Conservation (phyloP, 345 rosid genomes). For the Gossypium raimondii region DNA sequence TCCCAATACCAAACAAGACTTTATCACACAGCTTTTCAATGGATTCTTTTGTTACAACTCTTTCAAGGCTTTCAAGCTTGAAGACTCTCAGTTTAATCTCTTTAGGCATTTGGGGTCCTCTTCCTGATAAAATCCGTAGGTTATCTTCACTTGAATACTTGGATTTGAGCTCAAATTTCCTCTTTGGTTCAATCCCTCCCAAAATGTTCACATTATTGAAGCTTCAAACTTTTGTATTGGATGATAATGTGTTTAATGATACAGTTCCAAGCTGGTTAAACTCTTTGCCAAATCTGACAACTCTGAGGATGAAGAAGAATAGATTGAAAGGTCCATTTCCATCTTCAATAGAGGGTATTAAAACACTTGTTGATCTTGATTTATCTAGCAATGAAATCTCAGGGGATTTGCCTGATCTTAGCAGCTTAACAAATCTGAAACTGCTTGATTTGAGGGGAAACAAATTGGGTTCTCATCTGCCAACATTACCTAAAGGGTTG, state of each 20-base stretch:
- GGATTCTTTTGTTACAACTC: conserved; percentile 79
- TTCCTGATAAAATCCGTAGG: conserved; percentile 83
- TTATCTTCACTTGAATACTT: conserved; percentile 61
- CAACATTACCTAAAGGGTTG: conserved; percentile 56
- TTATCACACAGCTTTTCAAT: conserved; percentile 64
- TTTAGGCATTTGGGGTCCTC: conserved; percentile 84
- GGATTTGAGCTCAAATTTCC: conserved; percentile 86
- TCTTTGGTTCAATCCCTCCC: conserved; percentile 68
- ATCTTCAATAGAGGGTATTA: conserved; percentile 50
- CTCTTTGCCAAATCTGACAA: conserved; percentile 57
- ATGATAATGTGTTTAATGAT: conserved; percentile 67
- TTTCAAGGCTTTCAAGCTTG: conserved; percentile 75
- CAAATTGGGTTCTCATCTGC: conserved; percentile 62
- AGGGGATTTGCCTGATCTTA: conserved; percentile 72
- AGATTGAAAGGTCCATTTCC: conserved; percentile 65
- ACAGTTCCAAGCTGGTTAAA: conserved; percentile 63
- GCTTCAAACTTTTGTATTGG: conserved; percentile 64
- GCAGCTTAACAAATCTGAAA: conserved; percentile 50
- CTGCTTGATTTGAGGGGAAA: conserved; percentile 82
- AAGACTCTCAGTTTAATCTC: conserved; percentile 72
- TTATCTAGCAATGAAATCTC: conserved; percentile 66
- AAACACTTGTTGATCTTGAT: conserved; percentile 55
- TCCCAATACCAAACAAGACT: conserved; percentile 57
- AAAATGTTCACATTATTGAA: conserved; percentile 61
- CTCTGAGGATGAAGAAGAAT: conserved; percentile 63